Conservation (phyloP, 2,329 filamentous ascomycete genomes). For the Trichoderma oligosporum region DNA sequence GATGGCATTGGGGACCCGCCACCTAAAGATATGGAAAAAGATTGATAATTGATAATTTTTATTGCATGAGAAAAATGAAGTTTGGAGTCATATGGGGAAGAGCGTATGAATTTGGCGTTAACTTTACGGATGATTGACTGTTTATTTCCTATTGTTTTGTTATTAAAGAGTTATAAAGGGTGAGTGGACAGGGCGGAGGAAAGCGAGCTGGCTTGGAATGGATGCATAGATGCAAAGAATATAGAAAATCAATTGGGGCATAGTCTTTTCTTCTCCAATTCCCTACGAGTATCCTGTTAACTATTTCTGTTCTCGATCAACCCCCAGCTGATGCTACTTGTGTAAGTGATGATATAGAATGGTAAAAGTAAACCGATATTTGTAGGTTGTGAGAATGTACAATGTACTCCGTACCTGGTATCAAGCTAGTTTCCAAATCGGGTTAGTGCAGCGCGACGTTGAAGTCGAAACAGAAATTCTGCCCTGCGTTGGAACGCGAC, state of each 20-base stretch:
- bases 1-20: slow-evolving; percentile 94
- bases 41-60: not conserved
- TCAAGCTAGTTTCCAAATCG: slow-evolving; percentile 35
- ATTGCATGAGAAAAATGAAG: slow-evolving; percentile 19
- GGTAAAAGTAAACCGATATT: too few relatives aligned
- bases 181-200: too few relatives aligned
- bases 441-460: slow-evolving; percentile 34
- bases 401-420: too few relatives aligned
- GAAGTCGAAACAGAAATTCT: slow-evolving; percentile 33
- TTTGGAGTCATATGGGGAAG: slow-evolving; percentile 25
- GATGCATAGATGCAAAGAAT: not conserved
- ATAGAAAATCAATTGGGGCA: not conserved
- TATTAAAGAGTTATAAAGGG: not conserved
- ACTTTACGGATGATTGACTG: slow-evolving; percentile 8
- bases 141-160: slow-evolving; percentile 1
- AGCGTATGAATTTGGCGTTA: slow-evolving; percentile 35
- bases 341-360: too few relatives aligned
- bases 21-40: slow-evolving; percentile 82
- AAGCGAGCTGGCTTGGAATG: too few relatives aligned
- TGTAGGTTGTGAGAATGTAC: too few relatives aligned
- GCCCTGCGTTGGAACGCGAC: slow-evolving; percentile 29
- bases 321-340: too few relatives aligned
- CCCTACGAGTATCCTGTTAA: too few relatives aligned
- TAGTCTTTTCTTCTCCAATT: too few relatives aligned
- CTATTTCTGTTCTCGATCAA: too few relatives aligned